phyloP scores from a whole-genome alignment of 371 early-diverging fungal genomes.

The Mortierella sp. region DNA sequence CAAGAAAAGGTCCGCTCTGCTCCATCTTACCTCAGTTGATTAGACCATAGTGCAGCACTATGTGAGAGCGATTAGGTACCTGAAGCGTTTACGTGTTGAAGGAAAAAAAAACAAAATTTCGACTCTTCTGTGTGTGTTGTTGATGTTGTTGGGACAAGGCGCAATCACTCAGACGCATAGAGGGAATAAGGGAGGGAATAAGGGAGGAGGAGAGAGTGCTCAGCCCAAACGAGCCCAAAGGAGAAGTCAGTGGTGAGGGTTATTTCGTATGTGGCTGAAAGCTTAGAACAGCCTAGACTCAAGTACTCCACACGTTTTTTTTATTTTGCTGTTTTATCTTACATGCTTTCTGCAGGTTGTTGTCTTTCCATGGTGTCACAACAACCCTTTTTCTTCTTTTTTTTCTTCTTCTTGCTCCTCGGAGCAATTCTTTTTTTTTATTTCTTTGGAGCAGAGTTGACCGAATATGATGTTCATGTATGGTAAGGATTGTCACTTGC shows the following conservation, averaged over 20 bases:
- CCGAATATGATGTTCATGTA: neutral
- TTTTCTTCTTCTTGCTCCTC: neutral
- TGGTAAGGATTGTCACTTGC: neutral
- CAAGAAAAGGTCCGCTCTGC: neutral
- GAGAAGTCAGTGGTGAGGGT: too few species aligned
- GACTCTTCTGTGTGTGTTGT: neutral
- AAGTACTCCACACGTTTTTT: neutral
- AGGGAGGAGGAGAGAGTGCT: neutral
- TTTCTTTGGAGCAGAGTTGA: conserved; percentile 1
- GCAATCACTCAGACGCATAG: neutral
- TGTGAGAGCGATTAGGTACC: neutral
- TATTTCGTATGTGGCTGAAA: too few species aligned
- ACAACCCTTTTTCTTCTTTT: neutral
- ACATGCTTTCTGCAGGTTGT: neutral
- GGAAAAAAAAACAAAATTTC: neutral
- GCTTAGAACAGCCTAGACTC: conserved; percentile 9
- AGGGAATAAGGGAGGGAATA: too few species aligned
- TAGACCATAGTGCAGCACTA: neutral
- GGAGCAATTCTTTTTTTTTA: conserved; percentile 1
- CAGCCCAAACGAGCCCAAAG: neutral
- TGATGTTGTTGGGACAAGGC: neutral
- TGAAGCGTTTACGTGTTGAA: neutral
- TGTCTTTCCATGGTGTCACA: neutral
- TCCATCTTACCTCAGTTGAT: neutral
- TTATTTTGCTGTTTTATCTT: neutral